Percentiles rank a stretch among this genome's conserved stretches.
Evolutionary conservation across 2,329 filamentous ascomycete species (phyloP).

Genomic region (Nemania sp.): DNA sequence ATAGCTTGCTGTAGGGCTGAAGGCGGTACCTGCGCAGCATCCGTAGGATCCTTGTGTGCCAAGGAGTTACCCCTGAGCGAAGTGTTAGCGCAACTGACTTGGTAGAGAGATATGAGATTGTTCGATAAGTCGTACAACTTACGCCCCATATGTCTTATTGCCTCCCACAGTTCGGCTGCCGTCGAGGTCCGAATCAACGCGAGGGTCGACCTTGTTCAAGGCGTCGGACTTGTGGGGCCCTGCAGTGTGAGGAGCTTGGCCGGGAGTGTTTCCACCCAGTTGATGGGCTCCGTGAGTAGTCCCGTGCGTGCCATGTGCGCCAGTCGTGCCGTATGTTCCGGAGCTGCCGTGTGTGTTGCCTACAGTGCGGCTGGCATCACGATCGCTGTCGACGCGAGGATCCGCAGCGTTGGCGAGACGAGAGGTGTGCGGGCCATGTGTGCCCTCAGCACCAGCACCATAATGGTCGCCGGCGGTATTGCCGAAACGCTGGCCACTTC

Average conservation of each 20-base stretch:
- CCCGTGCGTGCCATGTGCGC: slow-evolving; percentile 34
- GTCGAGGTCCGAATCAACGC: slow-evolving; percentile 61
- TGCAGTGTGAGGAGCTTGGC: slow-evolving; percentile 51
- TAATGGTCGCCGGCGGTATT: slow-evolving; percentile 38
- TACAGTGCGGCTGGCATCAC: slow-evolving; percentile 45
- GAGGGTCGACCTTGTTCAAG: slow-evolving; percentile 60
- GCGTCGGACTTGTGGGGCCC: slow-evolving; percentile 58
- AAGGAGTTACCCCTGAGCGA: background rate
- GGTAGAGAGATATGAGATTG: background rate
- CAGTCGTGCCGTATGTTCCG: slow-evolving; percentile 35
- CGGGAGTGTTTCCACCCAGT: slow-evolving; percentile 40
- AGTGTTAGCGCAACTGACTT: background rate
- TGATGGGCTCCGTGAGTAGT: slow-evolving; percentile 29
- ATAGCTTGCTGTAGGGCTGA: slow-evolving; percentile 55
- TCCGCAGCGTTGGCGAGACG: slow-evolving; percentile 54
- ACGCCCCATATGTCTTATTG: slow-evolving; percentile 55
- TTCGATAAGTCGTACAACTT: slow-evolving; percentile 39
- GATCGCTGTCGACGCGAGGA: slow-evolving; percentile 57
- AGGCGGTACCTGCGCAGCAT: slow-evolving; percentile 62
- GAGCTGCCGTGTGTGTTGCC: slow-evolving; percentile 42
- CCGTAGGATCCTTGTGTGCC: slow-evolving; percentile 51
- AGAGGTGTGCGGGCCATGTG: slow-evolving; percentile 49
- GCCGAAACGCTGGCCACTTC: slow-evolving; percentile 37
- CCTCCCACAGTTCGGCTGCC: slow-evolving; percentile 57
- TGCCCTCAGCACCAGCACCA: slow-evolving; percentile 41